Base-by-base conservation (phyloP, 139 green algal genomes). In the Mesotaenium endlicherianum region DNA sequence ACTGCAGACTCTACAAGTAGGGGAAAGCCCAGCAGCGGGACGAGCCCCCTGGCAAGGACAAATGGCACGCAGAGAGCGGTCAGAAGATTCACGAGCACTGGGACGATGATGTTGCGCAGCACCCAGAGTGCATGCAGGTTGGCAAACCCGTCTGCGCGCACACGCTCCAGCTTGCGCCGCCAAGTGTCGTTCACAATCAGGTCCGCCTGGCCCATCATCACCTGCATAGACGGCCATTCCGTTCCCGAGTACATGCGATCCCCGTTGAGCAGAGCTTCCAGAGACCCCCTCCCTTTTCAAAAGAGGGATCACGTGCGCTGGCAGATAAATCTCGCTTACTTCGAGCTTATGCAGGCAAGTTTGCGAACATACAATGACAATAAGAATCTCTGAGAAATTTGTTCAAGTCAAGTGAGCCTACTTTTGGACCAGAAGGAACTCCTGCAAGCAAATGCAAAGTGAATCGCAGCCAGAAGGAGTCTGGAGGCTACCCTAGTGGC, bases 1-100 rank as follows among this genome's bases (percentile, higher is more conserved):
- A 86, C 74, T 6, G 53, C 49, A 8, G 38, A 83, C 5, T 50
- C 39, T 2, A 85, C 30, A 17, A 84, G 17, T 6, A 47, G 72
- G 41, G 80, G 38, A 1, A 74, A 47, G 36, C 47, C 43, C 17
- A 79, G n/a, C 38, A 84, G 26, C 4, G 81, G 64, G 49, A 90
- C 26, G 11, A 90, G 20, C 4, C 69, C 79, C 6, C 74, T 57
- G 45, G 75, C 75, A 11, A 72, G 26, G 0, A 84, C 72, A 44
- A 88, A 90, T 2, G 87, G 87, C 2, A 85, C 34, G 5, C 64
- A 75, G 58, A 91, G 86, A 14, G 75, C 72, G 5, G 83, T 75
- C 31, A 78, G 69, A 40, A 91, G 47, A 2, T 57, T 26, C 38
- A 75, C 40, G 8, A 91, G 70, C 16, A 90, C 40, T 34, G 87